Conservation (phyloP, 805 yeast genomes). For the Helenozyma baotianmanensis region DNA sequence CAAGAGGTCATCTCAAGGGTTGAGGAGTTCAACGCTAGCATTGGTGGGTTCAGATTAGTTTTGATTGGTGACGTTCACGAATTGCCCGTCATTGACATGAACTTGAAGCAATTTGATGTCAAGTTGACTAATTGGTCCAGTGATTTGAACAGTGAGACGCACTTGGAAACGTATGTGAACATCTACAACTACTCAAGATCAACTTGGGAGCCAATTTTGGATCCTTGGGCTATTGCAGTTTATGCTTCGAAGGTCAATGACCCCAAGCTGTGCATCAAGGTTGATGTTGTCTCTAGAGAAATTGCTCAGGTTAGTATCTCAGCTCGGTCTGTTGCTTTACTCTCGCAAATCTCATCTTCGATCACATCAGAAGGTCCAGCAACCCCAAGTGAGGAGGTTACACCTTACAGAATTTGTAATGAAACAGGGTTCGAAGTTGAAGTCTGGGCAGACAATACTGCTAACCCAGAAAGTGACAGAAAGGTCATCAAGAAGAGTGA, state of each 20-base stretch:
- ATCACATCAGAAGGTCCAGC: constrained; percentile 50
- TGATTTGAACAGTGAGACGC: constrained; percentile 65
- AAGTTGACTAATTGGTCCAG: constrained; percentile 82
- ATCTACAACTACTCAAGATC: constrained; percentile 85
- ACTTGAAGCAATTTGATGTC: constrained; percentile 62
- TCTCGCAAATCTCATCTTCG: constrained; percentile 63
- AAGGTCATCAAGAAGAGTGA: constrained; percentile 45
- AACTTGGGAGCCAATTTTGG: constrained; percentile 92
- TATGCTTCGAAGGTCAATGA: constrained; percentile 52
- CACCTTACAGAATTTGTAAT: constrained; percentile 76
- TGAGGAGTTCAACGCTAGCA: constrained; percentile 59
- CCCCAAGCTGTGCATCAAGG: constrained; percentile 44
- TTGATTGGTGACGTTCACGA: constrained; percentile 89
- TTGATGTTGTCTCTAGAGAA: constrained; percentile 73
- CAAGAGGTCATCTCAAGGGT: constrained; percentile 49
- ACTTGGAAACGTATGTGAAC: constrained; percentile 63
- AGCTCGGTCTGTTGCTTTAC: constrained; percentile 70
- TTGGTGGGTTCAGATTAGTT: constrained; percentile 77
- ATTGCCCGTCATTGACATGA: constrained; percentile 78
- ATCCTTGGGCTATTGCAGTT: constrained; percentile 77
- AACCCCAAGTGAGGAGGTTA: constrained; percentile 68
- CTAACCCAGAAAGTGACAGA: too few species aligned
- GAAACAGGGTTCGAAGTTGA: constrained; percentile 82
- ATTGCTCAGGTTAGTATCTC: constrained; percentile 78
- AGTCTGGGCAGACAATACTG: constrained; percentile 65